Evolutionary conservation across 164 flowering plant species (phyloP).

Genomic region (Sedum album): DNA sequence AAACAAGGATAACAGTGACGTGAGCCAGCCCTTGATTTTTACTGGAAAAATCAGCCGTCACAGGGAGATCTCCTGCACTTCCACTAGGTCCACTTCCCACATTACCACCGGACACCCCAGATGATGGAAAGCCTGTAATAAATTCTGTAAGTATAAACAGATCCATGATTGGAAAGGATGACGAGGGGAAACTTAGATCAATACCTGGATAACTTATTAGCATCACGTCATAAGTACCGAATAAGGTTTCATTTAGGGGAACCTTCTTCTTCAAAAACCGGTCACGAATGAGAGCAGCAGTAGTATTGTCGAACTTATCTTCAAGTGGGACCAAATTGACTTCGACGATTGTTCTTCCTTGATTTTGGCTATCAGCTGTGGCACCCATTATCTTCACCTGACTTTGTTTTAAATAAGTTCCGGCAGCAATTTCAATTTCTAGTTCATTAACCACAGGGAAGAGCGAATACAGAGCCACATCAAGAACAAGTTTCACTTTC

Average conservation of each 20-base stretch:
- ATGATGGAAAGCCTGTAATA: conserved; percentile 60
- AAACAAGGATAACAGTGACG: conserved; percentile 54
- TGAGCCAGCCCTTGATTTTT: conserved; percentile 52
- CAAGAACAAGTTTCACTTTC: conserved; percentile 73
- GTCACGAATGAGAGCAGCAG: conserved; percentile 69
- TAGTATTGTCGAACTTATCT: conserved; percentile 87
- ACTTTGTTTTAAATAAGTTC: conserved; percentile 77
- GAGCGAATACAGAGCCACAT: conserved; percentile 56
- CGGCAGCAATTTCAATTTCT: conserved; percentile 82
- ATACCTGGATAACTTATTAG: conserved; percentile 75
- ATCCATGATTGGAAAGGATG: background rate
- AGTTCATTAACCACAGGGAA: conserved; percentile 76
- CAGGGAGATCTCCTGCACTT: conserved; percentile 50
- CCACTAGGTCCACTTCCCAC: conserved; percentile 36
- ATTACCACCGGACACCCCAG: background rate
- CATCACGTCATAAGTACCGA: conserved; percentile 70
- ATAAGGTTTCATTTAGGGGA: conserved; percentile 57
- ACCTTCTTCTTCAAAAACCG: conserved; percentile 73
- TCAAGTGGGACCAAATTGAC: conserved; percentile 86
- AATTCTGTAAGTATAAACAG: conserved; percentile 15
- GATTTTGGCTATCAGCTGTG: conserved; percentile 62
- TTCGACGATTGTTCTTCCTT: conserved; percentile 69
- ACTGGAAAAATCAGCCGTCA: conserved; percentile 48
- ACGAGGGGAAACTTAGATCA: background rate
- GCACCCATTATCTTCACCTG: conserved; percentile 95